Evolutionary conservation across 108 stramenopile species (phyloP), one percentile per base, ranked within the genome.

Genomic region (Cyclotella atomus): DNA sequence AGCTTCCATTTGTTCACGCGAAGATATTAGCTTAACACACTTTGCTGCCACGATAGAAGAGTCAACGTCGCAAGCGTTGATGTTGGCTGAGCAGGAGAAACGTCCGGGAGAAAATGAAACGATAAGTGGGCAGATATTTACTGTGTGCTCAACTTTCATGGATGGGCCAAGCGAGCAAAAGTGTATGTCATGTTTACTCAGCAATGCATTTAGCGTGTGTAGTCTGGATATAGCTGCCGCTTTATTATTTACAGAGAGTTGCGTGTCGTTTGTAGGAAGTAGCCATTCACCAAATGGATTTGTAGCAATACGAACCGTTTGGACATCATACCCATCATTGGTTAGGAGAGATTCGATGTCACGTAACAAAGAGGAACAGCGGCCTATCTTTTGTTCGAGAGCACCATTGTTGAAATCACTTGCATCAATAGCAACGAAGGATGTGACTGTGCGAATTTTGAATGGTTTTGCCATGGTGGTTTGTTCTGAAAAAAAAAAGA

Each of bases 221-320:
- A 93, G 34, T 20, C 55, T 70, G 17, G 53, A 25, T 46, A 67
- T 30, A 25, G 25, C 44, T 25, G 14, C 46, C 38, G 61, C 33
- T 56, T 33, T 25, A 29, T 54, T 30, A 21, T 64, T 50, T 32
- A 16, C 17, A 12, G 30, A 9, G 30, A 16, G 27, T 34, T 32
- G 17, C 24, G 38, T 54, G 44, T 62, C 47, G 2, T 21, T 43
- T 38, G 5, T 20, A 32, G 17, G 50, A 29, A 65, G 45, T 28
- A 93, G 71, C 85, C 87, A 95, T 73, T 95, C 90, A 10, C 84
- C 85, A 68, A 95, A 95, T 27, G 94, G 87, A 85, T 95, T 95
- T 25, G 94, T 95, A 17, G 91, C 90, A 23, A 95, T 77, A n/a
- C 93, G 79, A 3, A 89, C 21, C 0, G 94, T 92, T 65, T 95